Conservation (phyloP, 352 stramenopile genomes). For the Phytophthora colocasiae region DNA sequence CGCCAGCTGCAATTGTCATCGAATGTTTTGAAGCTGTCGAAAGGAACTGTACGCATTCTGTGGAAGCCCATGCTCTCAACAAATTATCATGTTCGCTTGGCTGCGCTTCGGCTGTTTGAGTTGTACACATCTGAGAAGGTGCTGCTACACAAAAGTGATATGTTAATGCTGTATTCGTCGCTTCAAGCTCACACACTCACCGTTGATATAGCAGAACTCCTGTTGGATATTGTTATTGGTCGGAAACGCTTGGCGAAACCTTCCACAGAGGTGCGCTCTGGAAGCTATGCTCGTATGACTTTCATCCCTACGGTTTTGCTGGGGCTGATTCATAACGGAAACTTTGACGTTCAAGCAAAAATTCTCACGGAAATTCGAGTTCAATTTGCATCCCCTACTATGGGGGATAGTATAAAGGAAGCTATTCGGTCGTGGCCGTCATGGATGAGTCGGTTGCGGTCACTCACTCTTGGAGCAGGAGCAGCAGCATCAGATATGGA, state of each 20-base stretch:
- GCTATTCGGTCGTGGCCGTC: slow-evolving; percentile 76
- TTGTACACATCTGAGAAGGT: slow-evolving; percentile 75
- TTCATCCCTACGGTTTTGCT: slow-evolving; percentile 69
- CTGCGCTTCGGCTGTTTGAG: slow-evolving; percentile 74
- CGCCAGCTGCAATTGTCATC: slow-evolving; percentile 42
- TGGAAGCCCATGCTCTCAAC: slow-evolving; percentile 68
- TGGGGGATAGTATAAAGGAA: slow-evolving; percentile 67
- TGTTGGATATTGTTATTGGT: slow-evolving; percentile 75
- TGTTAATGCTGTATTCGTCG: slow-evolving; percentile 67
- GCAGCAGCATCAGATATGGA: slow-evolving; percentile 13
- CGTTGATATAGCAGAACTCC: slow-evolving; percentile 48
- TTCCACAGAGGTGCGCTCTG: slow-evolving; percentile 29
- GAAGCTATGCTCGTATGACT: slow-evolving; percentile 60
- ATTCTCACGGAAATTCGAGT: slow-evolving; percentile 64
- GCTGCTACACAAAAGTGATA: slow-evolving; percentile 59
- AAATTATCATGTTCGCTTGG: slow-evolving; percentile 58
- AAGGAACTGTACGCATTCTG: slow-evolving; percentile 67
- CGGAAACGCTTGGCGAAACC: slow-evolving; percentile 34
- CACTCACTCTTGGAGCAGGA: slow-evolving; percentile 34
- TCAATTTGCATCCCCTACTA: slow-evolving; percentile 49
- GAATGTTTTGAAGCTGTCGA: slow-evolving; percentile 59
- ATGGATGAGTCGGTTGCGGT: slow-evolving; percentile 65
- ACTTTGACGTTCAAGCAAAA: slow-evolving; percentile 58
- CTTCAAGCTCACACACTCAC: slow-evolving; percentile 63
- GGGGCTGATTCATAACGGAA: slow-evolving; percentile 49